phyloP scores from a whole-genome alignment of 805 yeast genomes.

The Starmerella khaoyaiensis region DNA sequence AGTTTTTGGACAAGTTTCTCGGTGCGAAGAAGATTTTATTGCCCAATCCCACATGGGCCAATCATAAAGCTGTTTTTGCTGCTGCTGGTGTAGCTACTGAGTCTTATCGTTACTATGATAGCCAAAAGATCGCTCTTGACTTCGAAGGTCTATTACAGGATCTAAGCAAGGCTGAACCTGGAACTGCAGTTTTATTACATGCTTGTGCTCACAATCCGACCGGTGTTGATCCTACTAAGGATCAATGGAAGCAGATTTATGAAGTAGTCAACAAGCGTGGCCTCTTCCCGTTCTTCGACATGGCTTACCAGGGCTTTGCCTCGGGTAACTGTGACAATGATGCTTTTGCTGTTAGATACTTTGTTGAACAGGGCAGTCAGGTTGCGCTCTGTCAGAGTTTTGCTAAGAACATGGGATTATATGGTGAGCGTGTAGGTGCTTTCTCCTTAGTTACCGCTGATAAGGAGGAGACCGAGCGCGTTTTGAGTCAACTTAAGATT shows the following conservation, averaged over 20 bases:
- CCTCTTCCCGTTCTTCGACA: slow-evolving; percentile 78
- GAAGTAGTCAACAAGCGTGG: slow-evolving; percentile 44
- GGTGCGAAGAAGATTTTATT: slow-evolving; percentile 45
- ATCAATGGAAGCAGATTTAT: slow-evolving; percentile 66
- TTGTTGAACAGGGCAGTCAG: slow-evolving; percentile 41
- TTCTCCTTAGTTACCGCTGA: slow-evolving; percentile 44
- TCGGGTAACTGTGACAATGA: slow-evolving; percentile 74
- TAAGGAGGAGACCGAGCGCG: slow-evolving; percentile 31
- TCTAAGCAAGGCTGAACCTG: slow-evolving; percentile 41
- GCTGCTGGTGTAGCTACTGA: slow-evolving; percentile 53
- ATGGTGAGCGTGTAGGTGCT: slow-evolving; percentile 95
- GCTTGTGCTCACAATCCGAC: slow-evolving; percentile 98
- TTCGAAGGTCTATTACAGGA: slow-evolving; percentile 50
- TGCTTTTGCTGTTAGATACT: slow-evolving; percentile 63
- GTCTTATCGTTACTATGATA: slow-evolving; percentile 61
- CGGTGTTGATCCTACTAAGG: slow-evolving; percentile 80
- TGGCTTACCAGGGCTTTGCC: slow-evolving; percentile 96
- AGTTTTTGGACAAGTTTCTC: slow-evolving; percentile 54
- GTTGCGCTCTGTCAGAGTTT: slow-evolving; percentile 82
- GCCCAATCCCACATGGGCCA: slow-evolving; percentile 92
- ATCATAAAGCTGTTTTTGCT: slow-evolving; percentile 68
- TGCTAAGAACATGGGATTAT: slow-evolving; percentile 93
- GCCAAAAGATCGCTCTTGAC: slow-evolving; percentile 47
- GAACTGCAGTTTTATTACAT: slow-evolving; percentile 63
- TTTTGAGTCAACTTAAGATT: slow-evolving; percentile 66